Base-by-base conservation (phyloP, 768 basidiomycete species). In the Calocybe gangraenosa region DNA sequence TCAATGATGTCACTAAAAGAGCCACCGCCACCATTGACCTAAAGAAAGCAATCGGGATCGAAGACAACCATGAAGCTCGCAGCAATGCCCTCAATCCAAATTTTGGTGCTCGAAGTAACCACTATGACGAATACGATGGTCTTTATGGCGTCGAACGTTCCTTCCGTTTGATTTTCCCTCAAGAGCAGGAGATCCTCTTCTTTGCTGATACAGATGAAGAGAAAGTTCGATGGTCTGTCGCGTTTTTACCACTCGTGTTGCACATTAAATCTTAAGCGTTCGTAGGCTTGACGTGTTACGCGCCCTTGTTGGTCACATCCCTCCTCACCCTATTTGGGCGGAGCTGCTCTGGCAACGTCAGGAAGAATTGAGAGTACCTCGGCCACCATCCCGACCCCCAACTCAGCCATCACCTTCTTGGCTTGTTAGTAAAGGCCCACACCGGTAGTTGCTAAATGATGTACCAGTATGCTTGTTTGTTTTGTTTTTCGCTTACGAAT, bases 301-400 rank as follows among this genome's bases (percentile, higher is more conserved):
- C 40, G 87, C 90, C 0, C 71, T 95, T 30, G 81, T 95, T 48
- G 92, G 92, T 7, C 84, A 82, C 47, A 92, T 96, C 54, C 93
- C 93, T 7, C 87, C 89, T 2, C 90, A 94, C 61, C 91, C 91
- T 2, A 68, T 96, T 10, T 96, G 93, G 93, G 93, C 86, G 2
- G 93, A 95, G 67, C 69, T 95, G 31, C 63, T 92, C 32, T 91
- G 89, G 88, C 86, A 92, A 61, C 77, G 82, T 37, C 87, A 90
- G 54, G 75, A 78, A 44, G 78, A 79, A n/a, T 17, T 42, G 14
- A 52, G 46, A 32, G 46, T 23, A 22, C 42, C 32, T 23, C 51
- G 50, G 41, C 19, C 44, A 35, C 7, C 47, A 31, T 30, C 50
- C 3, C 46, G 44, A 30, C 36, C 38, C 8, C 38, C 37, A 13